Evolutionary conservation across 2,329 filamentous ascomycete genomes (phyloP).

Genomic region (Neofusicoccum sp.): DNA sequence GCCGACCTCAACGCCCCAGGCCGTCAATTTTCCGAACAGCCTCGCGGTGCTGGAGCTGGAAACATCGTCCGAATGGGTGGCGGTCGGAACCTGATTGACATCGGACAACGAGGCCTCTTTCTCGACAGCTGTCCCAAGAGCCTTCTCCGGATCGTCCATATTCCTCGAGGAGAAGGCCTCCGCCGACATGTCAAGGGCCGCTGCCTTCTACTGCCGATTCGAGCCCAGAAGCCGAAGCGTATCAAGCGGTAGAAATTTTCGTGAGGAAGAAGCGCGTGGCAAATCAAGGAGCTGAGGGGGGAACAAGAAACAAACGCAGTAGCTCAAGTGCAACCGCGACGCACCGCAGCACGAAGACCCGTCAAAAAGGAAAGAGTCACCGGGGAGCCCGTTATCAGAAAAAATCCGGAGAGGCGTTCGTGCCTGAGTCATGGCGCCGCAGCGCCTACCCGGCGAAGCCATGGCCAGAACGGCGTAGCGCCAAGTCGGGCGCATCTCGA

Average conservation of each 20-base stretch:
- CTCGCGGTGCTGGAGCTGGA: background rate
- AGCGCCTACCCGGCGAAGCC: background rate
- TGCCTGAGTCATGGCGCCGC: conserved; percentile 5
- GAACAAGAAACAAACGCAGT: too few relatives aligned
- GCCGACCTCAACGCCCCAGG: conserved; percentile 29
- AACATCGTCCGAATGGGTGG: background rate
- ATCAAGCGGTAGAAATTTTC: background rate
- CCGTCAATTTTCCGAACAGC: background rate
- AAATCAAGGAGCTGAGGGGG: background rate
- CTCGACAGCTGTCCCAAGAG: background rate
- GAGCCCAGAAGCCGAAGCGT: background rate
- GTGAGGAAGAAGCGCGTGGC: background rate
- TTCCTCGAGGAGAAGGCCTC: background rate
- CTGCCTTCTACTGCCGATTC: background rate
- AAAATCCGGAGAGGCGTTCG: background rate
- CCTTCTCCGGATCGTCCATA: background rate
- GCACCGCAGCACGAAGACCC: too few relatives aligned
- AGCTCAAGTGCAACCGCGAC: too few relatives aligned
- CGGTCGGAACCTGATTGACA: background rate
- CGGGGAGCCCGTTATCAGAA: background rate
- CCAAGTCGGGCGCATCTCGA: background rate
- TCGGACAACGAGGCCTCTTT: background rate
- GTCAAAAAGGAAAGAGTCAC: background rate
- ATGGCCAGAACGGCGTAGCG: background rate
- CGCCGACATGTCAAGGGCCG: background rate